A percentile compares a stretch with the other conserved stretches of the same genome.
Evolutionary conservation across 352 stramenopile genomes (phyloP).

Genomic region (Sclerospora graminicola): DNA sequence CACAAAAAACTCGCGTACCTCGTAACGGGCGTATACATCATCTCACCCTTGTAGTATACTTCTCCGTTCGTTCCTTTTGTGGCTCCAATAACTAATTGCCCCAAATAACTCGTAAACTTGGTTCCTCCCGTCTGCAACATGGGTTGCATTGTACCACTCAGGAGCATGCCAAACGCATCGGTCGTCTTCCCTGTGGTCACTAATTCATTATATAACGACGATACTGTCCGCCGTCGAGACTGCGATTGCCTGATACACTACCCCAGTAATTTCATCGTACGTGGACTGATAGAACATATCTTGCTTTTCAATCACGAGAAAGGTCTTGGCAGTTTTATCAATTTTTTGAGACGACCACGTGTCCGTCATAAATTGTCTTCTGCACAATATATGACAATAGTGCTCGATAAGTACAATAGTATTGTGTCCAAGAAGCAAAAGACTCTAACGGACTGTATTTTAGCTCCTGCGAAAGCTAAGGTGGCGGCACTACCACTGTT

Average conservation of each 20-base stretch:
- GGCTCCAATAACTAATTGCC: slow-evolving; percentile 54
- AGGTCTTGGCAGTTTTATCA: slow-evolving; percentile 44
- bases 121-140: slow-evolving; percentile 27
- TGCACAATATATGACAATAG: slow-evolving; percentile 11
- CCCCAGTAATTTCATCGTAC: slow-evolving; percentile 71
- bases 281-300: slow-evolving; percentile 60
- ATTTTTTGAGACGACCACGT: slow-evolving; percentile 49
- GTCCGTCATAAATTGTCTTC: slow-evolving; percentile 61
- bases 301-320: slow-evolving; percentile 66
- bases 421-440: no score
- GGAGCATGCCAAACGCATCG: slow-evolving; percentile 63
- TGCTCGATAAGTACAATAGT: no score
- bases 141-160: slow-evolving; percentile 73
- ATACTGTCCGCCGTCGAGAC: slow-evolving; percentile 27
- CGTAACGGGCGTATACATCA: slow-evolving; percentile 72
- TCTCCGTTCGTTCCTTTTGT: slow-evolving; percentile 41
- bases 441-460: slow-evolving; percentile 53
- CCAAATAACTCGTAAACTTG: slow-evolving; percentile 44
- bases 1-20: slow-evolving; percentile 11
- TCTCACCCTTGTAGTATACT: slow-evolving; percentile 46
- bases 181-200: slow-evolving; percentile 25
- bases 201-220: slow-evolving; percentile 51
- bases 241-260: slow-evolving; percentile 50
- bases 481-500: slow-evolving; percentile 16
- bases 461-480: slow-evolving; percentile 49